Evolutionary conservation across 2,329 filamentous ascomycete species (phyloP), one percentile per base, ranked within the genome.

Genomic region (Cladophialophora immunda): DNA sequence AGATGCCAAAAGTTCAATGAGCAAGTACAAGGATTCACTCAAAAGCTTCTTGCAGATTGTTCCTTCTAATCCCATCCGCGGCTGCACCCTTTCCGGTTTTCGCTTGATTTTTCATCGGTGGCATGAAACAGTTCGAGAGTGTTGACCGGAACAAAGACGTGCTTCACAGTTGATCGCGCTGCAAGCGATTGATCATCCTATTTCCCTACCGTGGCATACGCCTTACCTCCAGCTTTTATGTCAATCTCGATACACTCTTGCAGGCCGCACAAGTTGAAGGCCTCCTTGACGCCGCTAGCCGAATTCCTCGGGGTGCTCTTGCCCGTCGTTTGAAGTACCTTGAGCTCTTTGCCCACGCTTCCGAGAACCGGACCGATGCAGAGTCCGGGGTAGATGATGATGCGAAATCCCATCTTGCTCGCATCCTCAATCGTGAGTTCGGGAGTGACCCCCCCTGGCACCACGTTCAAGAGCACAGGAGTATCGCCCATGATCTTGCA

Each of bases 221-320:
- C 70, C 47, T 67, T 61, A 30, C 78, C 78, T 47, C 80, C 80
- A 36, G 80, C 80, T 47, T 75, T 71, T 32, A 73, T 75, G 73
- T 82, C 80, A 58, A 82, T 65, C 64, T 76, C 71, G n/a, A 81
- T 72, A 52, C 77, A 79, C 58, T 80, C 77, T 63, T 80, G 75
- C 67, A 82, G 61, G 15, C 79, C 80, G 67, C 79, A 81, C n/a
- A 81, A 75, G n/a, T 79, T 74, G 63, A 82, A 82, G 30, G 81
- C 62, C 69, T 75, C 76, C 73, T 79, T 79, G 75, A 78, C 62
- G 77, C 67, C 32, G 74, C 74, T 62, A 69, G 70, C 36, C 70
- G 72, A 54, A 76, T 65, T 13, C 74, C 76, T 0, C 5, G 64
- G 22, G 45, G 61, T 65, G 32, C 75, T 75, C 53, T 78, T 68